phyloP scores from a whole-genome alignment of 192 early-diverging fungal species.

The Entomortierella chlamydospora region DNA sequence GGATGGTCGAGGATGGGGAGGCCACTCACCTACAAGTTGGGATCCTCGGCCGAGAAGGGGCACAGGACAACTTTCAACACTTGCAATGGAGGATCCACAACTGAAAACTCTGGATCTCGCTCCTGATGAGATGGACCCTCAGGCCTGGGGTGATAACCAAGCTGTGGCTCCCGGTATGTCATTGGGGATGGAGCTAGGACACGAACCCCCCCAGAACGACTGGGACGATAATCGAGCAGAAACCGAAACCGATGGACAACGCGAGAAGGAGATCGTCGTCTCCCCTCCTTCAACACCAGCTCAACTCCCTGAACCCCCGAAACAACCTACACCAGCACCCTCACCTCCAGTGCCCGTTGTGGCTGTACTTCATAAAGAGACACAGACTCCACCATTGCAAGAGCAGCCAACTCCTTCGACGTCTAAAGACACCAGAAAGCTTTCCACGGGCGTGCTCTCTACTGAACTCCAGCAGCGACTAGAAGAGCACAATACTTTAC shows the following conservation, averaged over 20 bases:
- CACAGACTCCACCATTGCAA: conserved; percentile 3
- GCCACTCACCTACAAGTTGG: conserved; percentile 2
- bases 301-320: neutral
- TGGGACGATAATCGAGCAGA: neutral
- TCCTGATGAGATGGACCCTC: neutral
- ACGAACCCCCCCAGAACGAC: neutral
- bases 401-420: neutral
- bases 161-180: conserved; percentile 7
- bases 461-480: conserved; percentile 41
- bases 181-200: conserved; percentile 21
- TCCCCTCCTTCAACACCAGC: conserved; percentile 31
- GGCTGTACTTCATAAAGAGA: conserved; percentile 6
- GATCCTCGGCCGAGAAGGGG: conserved; percentile 6
- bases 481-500: conserved; percentile 39
- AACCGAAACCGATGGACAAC: neutral
- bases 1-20: conserved; percentile 41
- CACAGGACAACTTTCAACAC: conserved; percentile 24
- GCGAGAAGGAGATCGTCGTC: conserved; percentile 3
- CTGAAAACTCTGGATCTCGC: conserved; percentile 7
- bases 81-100: conserved; percentile 34
- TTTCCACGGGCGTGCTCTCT: neutral
- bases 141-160: conserved; percentile 5
- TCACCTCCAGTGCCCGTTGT: conserved; percentile 9
- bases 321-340: conserved; percentile 29
- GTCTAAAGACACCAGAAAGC: conserved; percentile 15